phyloP scores from a whole-genome alignment of 1,284 basidiomycete species.

The Gastroboletus turbinatus region DNA sequence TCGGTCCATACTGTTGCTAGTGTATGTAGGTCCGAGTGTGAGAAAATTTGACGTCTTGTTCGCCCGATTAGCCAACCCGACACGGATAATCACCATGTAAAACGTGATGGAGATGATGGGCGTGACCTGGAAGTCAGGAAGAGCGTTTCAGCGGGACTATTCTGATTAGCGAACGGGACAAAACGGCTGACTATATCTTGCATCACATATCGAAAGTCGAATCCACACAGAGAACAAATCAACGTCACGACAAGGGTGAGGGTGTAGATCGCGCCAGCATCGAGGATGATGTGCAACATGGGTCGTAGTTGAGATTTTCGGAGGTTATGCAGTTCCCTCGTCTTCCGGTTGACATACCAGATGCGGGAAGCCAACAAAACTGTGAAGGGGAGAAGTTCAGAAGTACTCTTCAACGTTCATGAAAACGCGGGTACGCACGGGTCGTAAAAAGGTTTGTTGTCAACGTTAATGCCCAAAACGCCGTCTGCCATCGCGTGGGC shows the following conservation, averaged over 20 bases:
- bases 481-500: conserved; percentile 6
- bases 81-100: conserved; percentile 1
- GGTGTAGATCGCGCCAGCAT: conserved; percentile 11
- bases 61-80: background rate
- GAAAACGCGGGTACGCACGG: background rate
- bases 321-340: background rate
- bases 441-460: conserved; percentile 12
- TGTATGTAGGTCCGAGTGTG: background rate
- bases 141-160: background rate
- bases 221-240: background rate
- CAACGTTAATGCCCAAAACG: conserved; percentile 9
- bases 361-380: conserved; percentile 5
- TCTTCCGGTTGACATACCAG: background rate
- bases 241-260: background rate
- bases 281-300: conserved; percentile 5
- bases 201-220: background rate
- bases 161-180: background rate
- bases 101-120: conserved; percentile 6
- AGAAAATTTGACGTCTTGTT: background rate
- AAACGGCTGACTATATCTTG: background rate
- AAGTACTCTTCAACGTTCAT: background rate
- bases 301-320: background rate
- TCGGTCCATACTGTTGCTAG: background rate
- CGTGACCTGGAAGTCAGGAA: background rate
- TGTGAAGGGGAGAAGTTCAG: background rate